phyloP scores from a whole-genome alignment of 106 monocot species.

The Phalaenopsis aphrodite region DNA sequence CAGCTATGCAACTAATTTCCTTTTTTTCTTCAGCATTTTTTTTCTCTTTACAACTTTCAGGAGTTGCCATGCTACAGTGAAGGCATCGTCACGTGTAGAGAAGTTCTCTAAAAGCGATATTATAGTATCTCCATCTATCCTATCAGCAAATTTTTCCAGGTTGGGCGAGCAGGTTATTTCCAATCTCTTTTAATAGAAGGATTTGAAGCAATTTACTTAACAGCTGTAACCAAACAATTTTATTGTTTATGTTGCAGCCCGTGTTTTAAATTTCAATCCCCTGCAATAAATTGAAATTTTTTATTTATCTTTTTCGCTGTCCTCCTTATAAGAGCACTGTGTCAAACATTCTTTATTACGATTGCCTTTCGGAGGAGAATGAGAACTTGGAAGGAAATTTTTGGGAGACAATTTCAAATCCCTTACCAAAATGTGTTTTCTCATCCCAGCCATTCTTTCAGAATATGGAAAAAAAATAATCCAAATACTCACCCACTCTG shows the following conservation, averaged over 20 bases:
- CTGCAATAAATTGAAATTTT: no score
- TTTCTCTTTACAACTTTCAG: slow-evolving; percentile 29
- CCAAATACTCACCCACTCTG: no score
- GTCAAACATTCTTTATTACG: no score
- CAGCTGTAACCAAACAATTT: background rate
- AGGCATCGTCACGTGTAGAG: slow-evolving; percentile 71
- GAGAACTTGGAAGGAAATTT: no score
- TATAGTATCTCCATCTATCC: slow-evolving; percentile 96
- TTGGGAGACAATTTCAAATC: no score
- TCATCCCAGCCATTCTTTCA: no score
- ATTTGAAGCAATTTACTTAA: slow-evolving; percentile 6
- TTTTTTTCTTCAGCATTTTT: background rate
- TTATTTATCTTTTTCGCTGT: no score
- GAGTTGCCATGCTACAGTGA: slow-evolving; percentile 33
- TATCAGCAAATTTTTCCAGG: slow-evolving; percentile 89
- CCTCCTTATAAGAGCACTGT: no score
- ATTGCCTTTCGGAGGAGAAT: no score
- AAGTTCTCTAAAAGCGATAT: slow-evolving; percentile 88
- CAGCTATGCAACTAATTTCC: background rate
- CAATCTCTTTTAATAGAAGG: slow-evolving; percentile 2
- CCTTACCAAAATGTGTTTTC: no score
- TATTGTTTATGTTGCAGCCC: background rate
- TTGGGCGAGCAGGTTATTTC: slow-evolving; percentile 82
- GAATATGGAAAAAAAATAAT: no score
- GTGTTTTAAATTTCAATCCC: no score